Base-by-base conservation (phyloP, 73 alveolate genomes). In the Paramecium biaurelia region DNA sequence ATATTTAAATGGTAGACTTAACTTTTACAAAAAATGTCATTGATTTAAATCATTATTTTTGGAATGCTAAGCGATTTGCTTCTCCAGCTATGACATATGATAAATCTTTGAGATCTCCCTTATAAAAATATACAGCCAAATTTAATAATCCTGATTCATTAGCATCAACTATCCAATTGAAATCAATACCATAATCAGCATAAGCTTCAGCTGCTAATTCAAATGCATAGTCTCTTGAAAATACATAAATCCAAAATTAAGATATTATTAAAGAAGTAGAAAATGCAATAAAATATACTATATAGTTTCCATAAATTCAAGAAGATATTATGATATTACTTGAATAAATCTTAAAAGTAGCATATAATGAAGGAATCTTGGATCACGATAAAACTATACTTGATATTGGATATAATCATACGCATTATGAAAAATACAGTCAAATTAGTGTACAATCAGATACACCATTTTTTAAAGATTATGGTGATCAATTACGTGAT, bases 111-210 rank as follows among this genome's bases (percentile, higher is more conserved):
- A 21, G 90, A 43, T 24, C 90, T 4, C 70, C 42, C 0, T 12
- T 79, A 12, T 12, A 26, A 12, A 79, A 63, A 41, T 20, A 43
- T 2, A 79, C 76, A 0, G 56, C 56, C 0, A 41, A 79, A 79
- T 79, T 43, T 24, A 47, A 79, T 79, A 79, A 43, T 34, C 59
- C 87, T 34, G 87, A 34, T 74, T 37, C 87, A 2, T 30, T 74
- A 12, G 87, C 67, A 2, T 37, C 67, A 79, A 30, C 90, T 4
- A 43, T 47, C 9, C 41, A 24, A 41, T 79, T 79, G 47, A 43
- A 53, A 5, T 53, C 68, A 2, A 53, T 30, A 3, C 76, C 70
- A 1, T 14, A 41, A 43, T 42, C 47, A 12, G 49, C 56, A 43
- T 24, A 43, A 4, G 90, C 56, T 5, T 28, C 86, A 0, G 56